These are phyloP conservation scores for Solanum lycopersicoides DNA, from an alignment of 257 asterid species.

Conservation along the genomic window DNA sequence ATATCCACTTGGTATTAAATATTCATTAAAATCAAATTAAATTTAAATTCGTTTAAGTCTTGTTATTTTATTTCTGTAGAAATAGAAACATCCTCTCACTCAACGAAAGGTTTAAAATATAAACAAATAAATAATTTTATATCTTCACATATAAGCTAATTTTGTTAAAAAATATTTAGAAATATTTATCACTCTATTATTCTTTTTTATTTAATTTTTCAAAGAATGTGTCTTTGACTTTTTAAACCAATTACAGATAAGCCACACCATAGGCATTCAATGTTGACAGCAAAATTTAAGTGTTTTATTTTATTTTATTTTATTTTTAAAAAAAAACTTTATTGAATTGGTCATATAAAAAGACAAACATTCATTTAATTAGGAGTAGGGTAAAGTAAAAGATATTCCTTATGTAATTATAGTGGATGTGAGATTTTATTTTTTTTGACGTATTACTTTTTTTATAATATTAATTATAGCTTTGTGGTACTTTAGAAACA, in stretches of 20 bases:
- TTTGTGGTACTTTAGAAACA: no score
- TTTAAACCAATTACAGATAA: background rate
- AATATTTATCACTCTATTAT: background rate
- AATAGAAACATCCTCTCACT: background rate
- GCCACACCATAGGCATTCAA: background rate
- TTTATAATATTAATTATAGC: background rate
- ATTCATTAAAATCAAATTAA: background rate
- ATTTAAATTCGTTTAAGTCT: background rate
- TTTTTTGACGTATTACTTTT: no score
- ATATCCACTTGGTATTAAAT: background rate
- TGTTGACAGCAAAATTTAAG: background rate
- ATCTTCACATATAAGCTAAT: background rate
- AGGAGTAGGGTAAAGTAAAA: no score
- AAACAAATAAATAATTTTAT: background rate
- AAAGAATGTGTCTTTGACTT: background rate
- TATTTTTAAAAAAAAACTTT: background rate
- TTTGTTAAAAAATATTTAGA: background rate
- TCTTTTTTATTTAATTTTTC: no score
- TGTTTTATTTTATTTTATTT: background rate
- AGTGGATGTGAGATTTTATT: no score
- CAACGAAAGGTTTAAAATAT: background rate
- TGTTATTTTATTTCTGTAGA: background rate
- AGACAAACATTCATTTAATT: background rate
- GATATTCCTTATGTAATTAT: no score
- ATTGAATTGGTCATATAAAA: background rate